Evolutionary conservation across 2,329 filamentous ascomycete genomes (phyloP), one percentile per base, ranked within the genome.

Genomic region (Aureobasidium sp.): DNA sequence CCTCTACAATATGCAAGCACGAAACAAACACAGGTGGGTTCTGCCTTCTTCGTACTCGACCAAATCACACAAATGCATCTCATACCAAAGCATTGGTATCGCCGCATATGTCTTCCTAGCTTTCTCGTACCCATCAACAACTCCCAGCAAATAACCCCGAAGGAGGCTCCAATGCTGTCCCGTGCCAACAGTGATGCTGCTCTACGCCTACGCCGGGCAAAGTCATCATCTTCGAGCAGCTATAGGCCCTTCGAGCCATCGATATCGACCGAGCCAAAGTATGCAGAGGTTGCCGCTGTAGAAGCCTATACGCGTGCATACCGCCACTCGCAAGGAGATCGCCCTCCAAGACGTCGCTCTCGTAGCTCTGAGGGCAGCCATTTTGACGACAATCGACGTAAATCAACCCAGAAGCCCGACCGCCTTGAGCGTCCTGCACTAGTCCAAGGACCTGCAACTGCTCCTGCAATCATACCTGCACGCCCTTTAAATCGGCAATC

Each of bases 281-380:
- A 88, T 71, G 87, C 87, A 8, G 80, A 84, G 42, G 79, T 82
- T 42, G 86, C 87, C 26, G 87, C 87, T 8, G 75, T 77, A 37
- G 76, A 85, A 68, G 87, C 87, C 1, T 89, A 83, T 69, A 71
- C 75, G 7, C 78, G 81, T 63, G 81, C 82, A n/a, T 76, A 76
- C 60, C 58, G n/a, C 39, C 55, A 53, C 15, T 53, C 32, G 20
- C 58, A 53, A 34, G 32, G 41, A 12, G 37, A 51, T 2, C 26
- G 23, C 12, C 39, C 51, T 32, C 47, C 51, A 27, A 46, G 48
- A 32, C 62, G 50, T 7, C 20, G 34, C 29, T 65, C 64, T 10
- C 68, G 67, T 13, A 67, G 65, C 50, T 69, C 67, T 4, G 70
- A 74, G 62, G 71, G 71, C 12, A 72, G 71, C 55, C 70, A 74